Evolutionary conservation across 2,329 filamentous ascomycete species (phyloP).

Genomic region (Drechslerella dactyloides): DNA sequence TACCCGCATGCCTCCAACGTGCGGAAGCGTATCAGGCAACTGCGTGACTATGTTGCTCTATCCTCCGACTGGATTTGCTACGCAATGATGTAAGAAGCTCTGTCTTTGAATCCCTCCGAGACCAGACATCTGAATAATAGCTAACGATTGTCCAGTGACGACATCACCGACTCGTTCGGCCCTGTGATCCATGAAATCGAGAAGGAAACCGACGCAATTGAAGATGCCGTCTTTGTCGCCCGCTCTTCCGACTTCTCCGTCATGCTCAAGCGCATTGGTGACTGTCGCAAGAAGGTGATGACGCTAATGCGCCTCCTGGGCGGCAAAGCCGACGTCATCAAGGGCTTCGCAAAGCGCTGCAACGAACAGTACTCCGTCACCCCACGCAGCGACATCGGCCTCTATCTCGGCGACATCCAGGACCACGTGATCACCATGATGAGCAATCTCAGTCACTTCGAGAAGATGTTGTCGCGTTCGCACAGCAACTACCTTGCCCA

Average conservation of each 20-base stretch:
- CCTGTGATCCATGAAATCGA: slow-evolving; percentile 92
- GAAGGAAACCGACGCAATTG: slow-evolving; percentile 95
- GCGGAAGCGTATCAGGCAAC: slow-evolving; percentile 85
- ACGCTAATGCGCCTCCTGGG: slow-evolving; percentile 87
- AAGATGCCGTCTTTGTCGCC: slow-evolving; percentile 86
- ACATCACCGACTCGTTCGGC: slow-evolving; percentile 95
- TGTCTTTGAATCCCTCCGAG: neutral
- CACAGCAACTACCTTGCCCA: slow-evolving; percentile 98
- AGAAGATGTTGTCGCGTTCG: slow-evolving; percentile 88
- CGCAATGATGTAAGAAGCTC: slow-evolving; percentile 61
- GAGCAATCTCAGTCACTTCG: slow-evolving; percentile 90
- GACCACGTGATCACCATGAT: slow-evolving; percentile 99
- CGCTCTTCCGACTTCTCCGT: slow-evolving; percentile 77
- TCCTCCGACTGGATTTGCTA: slow-evolving; percentile 98
- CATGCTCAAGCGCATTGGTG: slow-evolving; percentile 90
- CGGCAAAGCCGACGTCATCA: slow-evolving; percentile 98
- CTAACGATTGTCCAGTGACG: slow-evolving; percentile 70
- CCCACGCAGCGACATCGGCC: slow-evolving; percentile 91
- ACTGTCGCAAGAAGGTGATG: slow-evolving; percentile 98
- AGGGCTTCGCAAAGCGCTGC: slow-evolving; percentile 96
- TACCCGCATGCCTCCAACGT: slow-evolving; percentile 97
- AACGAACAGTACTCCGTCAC: slow-evolving; percentile 98
- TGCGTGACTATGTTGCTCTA: slow-evolving; percentile 90
- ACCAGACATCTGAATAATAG: too few species aligned
- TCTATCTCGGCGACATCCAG: slow-evolving; percentile 97